Percentiles rank a stretch among this genome's conserved stretches.
These are phyloP conservation scores for Candida orba DNA, from an alignment of 805 yeast genomes.

Conservation along the genomic window DNA sequence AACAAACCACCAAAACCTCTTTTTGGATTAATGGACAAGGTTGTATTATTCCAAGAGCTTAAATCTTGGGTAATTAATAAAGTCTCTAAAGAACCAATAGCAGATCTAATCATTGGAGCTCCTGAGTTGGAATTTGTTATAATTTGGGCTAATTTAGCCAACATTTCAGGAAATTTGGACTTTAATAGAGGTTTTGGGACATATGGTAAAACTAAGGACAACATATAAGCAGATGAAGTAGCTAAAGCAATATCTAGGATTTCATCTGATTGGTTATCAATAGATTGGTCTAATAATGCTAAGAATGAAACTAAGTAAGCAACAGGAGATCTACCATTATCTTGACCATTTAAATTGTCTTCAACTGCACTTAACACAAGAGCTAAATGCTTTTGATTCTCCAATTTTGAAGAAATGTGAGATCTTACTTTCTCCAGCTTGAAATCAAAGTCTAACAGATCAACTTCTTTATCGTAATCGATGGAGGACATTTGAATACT, in stretches of 20 bases:
- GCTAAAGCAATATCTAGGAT: slow-evolving; percentile 59
- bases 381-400: slow-evolving; percentile 82
- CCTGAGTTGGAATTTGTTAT: slow-evolving; percentile 61
- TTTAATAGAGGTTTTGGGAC: slow-evolving; percentile 63
- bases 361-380: slow-evolving; percentile 83
- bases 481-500: not conserved
- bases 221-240: slow-evolving; percentile 67
- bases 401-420: slow-evolving; percentile 73
- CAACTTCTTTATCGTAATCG: slow-evolving; percentile 17
- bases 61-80: slow-evolving; percentile 74
- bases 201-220: slow-evolving; percentile 72
- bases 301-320: slow-evolving; percentile 83
- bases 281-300: slow-evolving; percentile 71
- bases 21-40: slow-evolving; percentile 52
- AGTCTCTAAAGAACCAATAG: slow-evolving; percentile 80
- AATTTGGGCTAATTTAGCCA: slow-evolving; percentile 75
- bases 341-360: slow-evolving; percentile 54
- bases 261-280: slow-evolving; percentile 39
- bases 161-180: slow-evolving; percentile 68
- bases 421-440: slow-evolving; percentile 60
- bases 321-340: slow-evolving; percentile 47
- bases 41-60: slow-evolving; percentile 62
- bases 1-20: slow-evolving; percentile 75
- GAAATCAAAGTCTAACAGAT: slow-evolving; percentile 37
- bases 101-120: slow-evolving; percentile 75